A percentile compares a stretch with the other conserved stretches of the same genome.
These are phyloP conservation scores for Chytriomyces confervae DNA, from an alignment of 192 early-diverging fungal genomes.

Conservation along the genomic window DNA sequence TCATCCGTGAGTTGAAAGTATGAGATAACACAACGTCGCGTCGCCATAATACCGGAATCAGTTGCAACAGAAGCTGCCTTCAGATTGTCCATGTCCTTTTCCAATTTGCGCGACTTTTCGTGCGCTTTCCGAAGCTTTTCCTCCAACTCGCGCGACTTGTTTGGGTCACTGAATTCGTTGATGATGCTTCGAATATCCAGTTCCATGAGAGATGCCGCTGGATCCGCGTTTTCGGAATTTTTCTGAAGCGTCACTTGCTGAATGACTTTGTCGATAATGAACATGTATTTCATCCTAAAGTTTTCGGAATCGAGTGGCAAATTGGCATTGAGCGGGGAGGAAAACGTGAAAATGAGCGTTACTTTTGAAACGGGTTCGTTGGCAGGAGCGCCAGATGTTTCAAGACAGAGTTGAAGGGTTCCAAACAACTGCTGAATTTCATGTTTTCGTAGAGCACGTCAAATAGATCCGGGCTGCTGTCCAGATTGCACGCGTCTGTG, in stretches of 20 bases:
- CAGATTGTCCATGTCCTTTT: constrained; percentile 52
- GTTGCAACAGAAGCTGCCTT: constrained; percentile 20
- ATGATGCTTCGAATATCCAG: constrained; percentile 49
- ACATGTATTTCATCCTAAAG: constrained; percentile 56
- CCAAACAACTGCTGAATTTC: constrained; percentile 41
- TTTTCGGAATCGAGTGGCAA: not conserved
- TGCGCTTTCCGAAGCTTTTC: constrained; percentile 45
- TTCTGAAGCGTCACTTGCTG: constrained; percentile 54
- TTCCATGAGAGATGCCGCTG: constrained; percentile 42
- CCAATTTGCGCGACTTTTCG: constrained; percentile 49
- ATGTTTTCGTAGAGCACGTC: constrained; percentile 36
- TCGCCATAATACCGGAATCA: not conserved
- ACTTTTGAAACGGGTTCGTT: constrained; percentile 52
- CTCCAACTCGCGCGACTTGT: constrained; percentile 46
- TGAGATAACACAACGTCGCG: not conserved
- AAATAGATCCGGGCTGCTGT: constrained; percentile 33
- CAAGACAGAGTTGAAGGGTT: constrained; percentile 40
- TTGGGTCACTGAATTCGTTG: constrained; percentile 45
- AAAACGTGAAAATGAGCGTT: not conserved
- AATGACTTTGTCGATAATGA: constrained; percentile 58
- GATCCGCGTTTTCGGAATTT: constrained; percentile 54
- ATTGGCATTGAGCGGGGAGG: not conserved
- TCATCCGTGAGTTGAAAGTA: not conserved
- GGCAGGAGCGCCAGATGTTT: constrained; percentile 53
- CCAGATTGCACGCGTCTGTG: constrained; percentile 30